Evolutionary conservation across 169 alveolate genomes (phyloP), one percentile per base, ranked within the genome.

Genomic region (Pseudocohnilembus persalinus): DNA sequence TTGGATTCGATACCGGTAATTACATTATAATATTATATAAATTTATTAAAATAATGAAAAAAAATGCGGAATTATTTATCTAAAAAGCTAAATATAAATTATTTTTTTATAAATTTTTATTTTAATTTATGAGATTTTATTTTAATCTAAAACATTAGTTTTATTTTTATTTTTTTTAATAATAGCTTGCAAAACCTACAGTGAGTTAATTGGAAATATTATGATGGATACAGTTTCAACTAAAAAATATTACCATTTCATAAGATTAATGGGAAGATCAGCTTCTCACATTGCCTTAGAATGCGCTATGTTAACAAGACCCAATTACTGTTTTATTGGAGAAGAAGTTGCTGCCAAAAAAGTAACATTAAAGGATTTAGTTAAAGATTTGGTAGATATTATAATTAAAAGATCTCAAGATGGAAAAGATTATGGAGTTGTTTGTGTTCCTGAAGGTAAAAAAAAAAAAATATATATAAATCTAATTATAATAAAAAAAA

Each of bases 1-100:
- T 99, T 93, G 99, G 99, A 25, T 98, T 98, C 86, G 99, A 99
- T 92, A 97, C 99, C 68, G 68, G 68, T 49, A 49, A 49, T 49
- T 20, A 49, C 27, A 97, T 97, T 31, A 91, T 95, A n/a, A n/a
- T n/a, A n/a, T n/a, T n/a, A n/a, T n/a, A n/a, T n/a, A n/a, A n/a
- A n/a, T n/a, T n/a, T n/a, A n/a, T n/a, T n/a, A n/a, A n/a, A n/a
- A n/a, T n/a, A n/a, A n/a, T n/a, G n/a, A n/a, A n/a, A n/a, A n/a
- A n/a, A n/a, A n/a, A n/a, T n/a, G n/a, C n/a, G n/a, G n/a, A n/a
- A n/a, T n/a, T n/a, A n/a, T n/a, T n/a, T n/a, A n/a, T n/a, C n/a
- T n/a, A n/a, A n/a, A n/a, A n/a, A n/a, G n/a, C n/a, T n/a, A n/a
- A n/a, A n/a, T n/a, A n/a, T n/a, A n/a, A n/a, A n/a, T n/a, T n/a